These are phyloP conservation scores for Clavariopsis aquatica DNA, from an alignment of 495 filamentous ascomycete genomes.

Conservation along the genomic window DNA sequence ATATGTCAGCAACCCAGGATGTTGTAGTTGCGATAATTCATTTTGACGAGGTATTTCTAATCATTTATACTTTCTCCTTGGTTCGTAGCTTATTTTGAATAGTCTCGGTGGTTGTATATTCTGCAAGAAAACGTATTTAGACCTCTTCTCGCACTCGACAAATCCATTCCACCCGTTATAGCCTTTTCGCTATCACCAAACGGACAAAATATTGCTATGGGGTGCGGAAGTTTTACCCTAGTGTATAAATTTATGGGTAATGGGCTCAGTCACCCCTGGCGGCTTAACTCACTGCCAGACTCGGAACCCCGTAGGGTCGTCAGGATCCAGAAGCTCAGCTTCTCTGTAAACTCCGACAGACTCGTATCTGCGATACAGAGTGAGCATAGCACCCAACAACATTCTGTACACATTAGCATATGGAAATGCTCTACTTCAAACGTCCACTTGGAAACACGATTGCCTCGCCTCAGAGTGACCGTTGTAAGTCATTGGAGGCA, in stretches of 20 bases:
- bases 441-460: neutral
- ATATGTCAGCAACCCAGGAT: neutral
- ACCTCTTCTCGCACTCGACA: neutral
- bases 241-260: neutral
- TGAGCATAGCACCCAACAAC: conserved; percentile 1
- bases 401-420: conserved; percentile 4
- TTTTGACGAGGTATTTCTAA: conserved; percentile 3
- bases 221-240: conserved; percentile 7
- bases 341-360: conserved; percentile 6
- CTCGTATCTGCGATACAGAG: conserved; percentile 13
- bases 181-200: conserved; percentile 2
- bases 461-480: neutral
- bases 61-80: too few relatives aligned
- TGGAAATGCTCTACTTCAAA: neutral
- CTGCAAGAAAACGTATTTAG: neutral
- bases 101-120: conserved; percentile 12
- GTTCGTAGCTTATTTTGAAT: neutral
- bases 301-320: neutral
- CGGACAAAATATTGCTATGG: neutral
- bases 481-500: conserved; percentile 1
- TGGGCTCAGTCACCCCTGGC: neutral
- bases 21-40: conserved; percentile 3
- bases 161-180: neutral
- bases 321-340: conserved; percentile 13
- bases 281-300: neutral